Evolutionary conservation across 129 eudicot species (phyloP).

Genomic region (Cynara cardunculus): DNA sequence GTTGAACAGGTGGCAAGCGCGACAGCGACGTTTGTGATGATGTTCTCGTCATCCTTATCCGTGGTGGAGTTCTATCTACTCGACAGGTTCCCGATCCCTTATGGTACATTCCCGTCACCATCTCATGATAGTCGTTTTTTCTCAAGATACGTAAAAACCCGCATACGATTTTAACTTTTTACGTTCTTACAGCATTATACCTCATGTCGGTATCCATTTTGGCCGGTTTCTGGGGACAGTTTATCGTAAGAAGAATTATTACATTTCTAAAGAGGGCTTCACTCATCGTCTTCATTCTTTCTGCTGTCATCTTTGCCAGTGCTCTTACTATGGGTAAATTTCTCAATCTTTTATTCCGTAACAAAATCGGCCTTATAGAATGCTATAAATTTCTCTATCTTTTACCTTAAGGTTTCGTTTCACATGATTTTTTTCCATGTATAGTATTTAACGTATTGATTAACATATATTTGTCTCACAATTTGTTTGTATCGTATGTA

Average conservation of each 20-base stretch:
- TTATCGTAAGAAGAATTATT: constrained; percentile 61
- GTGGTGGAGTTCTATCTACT: constrained; percentile 96
- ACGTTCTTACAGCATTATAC: constrained; percentile 64
- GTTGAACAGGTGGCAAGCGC: constrained; percentile 78
- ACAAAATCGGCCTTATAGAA: background rate
- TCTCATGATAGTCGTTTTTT: background rate
- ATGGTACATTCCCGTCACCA: constrained; percentile 44
- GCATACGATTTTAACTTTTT: background rate
- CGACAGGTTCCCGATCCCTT: constrained; percentile 79
- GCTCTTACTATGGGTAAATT: constrained; percentile 89
- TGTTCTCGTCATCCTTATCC: constrained; percentile 86
- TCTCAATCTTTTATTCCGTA: background rate
- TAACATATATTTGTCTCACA: too few relatives aligned
- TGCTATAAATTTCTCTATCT: too few relatives aligned
- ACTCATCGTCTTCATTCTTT: constrained; percentile 83
- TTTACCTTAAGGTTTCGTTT: too few relatives aligned
- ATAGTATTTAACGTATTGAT: too few relatives aligned
- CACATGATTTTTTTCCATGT: too few relatives aligned
- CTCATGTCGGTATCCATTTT: constrained; percentile 61
- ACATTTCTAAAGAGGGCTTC: constrained; percentile 69
- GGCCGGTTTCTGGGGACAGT: constrained; percentile 97
- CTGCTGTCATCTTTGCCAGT: constrained; percentile 89
- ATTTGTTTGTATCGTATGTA: too few relatives aligned
- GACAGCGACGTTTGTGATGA: constrained; percentile 98
- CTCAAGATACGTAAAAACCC: constrained; percentile 4